These are phyloP conservation scores for Circinella umbellata DNA, from an alignment of 371 early-diverging fungal genomes.

Conservation along the genomic window DNA sequence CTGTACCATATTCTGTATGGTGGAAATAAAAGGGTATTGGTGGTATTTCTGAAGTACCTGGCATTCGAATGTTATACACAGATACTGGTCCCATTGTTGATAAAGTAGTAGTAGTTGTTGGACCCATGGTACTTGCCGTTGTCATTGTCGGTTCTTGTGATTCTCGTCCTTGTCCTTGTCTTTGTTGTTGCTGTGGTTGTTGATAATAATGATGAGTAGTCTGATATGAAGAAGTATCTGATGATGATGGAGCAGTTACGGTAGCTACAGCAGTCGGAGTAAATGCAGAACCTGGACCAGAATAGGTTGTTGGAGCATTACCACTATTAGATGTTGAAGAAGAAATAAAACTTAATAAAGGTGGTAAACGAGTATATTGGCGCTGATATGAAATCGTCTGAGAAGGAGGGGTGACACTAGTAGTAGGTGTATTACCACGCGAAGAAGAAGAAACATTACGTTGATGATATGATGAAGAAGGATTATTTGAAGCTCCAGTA, in stretches of 20 bases:
- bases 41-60: constrained; percentile 12
- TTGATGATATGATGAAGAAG: not conserved
- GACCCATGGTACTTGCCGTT: no score
- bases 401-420: no score
- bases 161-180: no score
- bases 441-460: no score
- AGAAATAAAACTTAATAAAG: constrained; percentile 13
- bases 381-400: not conserved
- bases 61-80: not conserved
- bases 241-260: constrained; percentile 14
- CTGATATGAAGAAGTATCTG: not conserved
- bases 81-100: no score
- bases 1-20: constrained; percentile 37
- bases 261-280: not conserved
- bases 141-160: no score
- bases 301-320: not conserved
- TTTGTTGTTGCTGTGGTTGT: no score
- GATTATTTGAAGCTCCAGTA: not conserved
- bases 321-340: not conserved
- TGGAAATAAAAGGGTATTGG: constrained; percentile 34
- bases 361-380: constrained; percentile 13
- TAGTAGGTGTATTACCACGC: no score
- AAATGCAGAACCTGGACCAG: not conserved
- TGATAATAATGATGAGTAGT: no score
- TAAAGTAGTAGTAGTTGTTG: no score